These are phyloP conservation scores for Stephania cephalantha DNA, from an alignment of 164 flowering plant species.

Conservation along the genomic window DNA sequence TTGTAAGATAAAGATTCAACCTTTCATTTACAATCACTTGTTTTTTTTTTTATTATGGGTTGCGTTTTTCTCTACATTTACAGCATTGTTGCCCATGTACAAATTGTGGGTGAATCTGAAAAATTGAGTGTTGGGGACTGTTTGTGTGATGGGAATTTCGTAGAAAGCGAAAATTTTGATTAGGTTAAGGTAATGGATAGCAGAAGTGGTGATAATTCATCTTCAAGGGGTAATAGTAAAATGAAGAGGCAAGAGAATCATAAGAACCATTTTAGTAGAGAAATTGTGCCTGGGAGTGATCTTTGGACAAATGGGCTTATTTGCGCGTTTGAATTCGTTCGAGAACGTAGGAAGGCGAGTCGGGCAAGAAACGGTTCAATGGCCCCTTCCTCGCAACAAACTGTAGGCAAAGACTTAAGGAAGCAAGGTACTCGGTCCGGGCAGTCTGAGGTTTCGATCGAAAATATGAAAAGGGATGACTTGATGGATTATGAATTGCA, in stretches of 20 bases:
- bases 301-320: slow-evolving; percentile 94
- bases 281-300: slow-evolving; percentile 42
- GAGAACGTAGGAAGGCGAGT: slow-evolving; percentile 27
- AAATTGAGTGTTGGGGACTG: neutral
- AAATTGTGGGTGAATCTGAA: neutral
- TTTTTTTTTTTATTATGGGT: neutral
- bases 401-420: slow-evolving; percentile 16
- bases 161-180: neutral
- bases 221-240: slow-evolving; percentile 9
- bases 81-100: neutral
- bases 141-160: neutral
- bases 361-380: slow-evolving; percentile 28
- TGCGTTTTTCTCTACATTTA: neutral
- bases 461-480: slow-evolving; percentile 14
- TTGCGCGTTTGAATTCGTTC: slow-evolving; percentile 81
- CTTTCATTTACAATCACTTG: neutral
- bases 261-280: slow-evolving; percentile 28
- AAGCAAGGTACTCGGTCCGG: slow-evolving; percentile 16
- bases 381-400: slow-evolving; percentile 13
- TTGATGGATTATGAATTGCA: slow-evolving; percentile 21
- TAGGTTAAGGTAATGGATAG: slow-evolving; percentile 8
- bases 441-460: slow-evolving; percentile 17
- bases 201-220: slow-evolving; percentile 8
- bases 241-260: slow-evolving; percentile 36
- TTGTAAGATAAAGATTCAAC: neutral